A percentile compares a stretch with the other conserved stretches of the same genome.
phyloP scores from a whole-genome alignment of 345 rosid species.

The Gossypium turneri region DNA sequence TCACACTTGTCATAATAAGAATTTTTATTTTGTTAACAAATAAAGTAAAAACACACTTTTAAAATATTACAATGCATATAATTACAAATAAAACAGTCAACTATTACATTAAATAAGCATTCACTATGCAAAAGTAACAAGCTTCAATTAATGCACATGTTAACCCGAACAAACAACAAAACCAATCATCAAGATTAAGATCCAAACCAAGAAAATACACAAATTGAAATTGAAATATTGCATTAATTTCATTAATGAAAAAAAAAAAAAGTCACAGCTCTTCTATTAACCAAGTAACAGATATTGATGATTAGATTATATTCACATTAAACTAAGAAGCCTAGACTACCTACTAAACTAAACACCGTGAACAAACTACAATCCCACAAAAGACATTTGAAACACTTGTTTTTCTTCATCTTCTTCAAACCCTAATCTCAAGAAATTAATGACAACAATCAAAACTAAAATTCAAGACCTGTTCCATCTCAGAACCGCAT shows the following conservation, averaged over 20 bases:
- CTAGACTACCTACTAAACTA: slow-evolving; percentile 13
- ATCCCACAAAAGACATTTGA: not conserved
- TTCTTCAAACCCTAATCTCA: not conserved
- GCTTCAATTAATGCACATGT: not conserved
- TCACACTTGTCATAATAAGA: too few relatives aligned
- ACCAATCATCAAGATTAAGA: not conserved
- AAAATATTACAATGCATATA: too few relatives aligned
- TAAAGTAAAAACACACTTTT: too few relatives aligned
- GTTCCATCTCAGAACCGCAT: not conserved
- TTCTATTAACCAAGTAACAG: slow-evolving; percentile 17
- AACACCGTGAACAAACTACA: slow-evolving; percentile 10
- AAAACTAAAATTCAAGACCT: not conserved
- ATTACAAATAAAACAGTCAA: too few relatives aligned
- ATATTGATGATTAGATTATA: slow-evolving; percentile 9
- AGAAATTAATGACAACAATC: not conserved
- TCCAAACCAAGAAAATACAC: not conserved
- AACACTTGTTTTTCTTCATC: not conserved
- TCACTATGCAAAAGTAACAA: not conserved
- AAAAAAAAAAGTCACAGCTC: not conserved
- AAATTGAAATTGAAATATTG: not conserved
- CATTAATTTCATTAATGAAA: not conserved
- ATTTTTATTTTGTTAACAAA: too few relatives aligned
- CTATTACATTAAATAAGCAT: too few relatives aligned
- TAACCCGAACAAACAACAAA: not conserved
- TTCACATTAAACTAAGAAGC: slow-evolving; percentile 14